Conservation (phyloP, 2,329 filamentous ascomycete species). For the Rhynchosporium graminicola region DNA sequence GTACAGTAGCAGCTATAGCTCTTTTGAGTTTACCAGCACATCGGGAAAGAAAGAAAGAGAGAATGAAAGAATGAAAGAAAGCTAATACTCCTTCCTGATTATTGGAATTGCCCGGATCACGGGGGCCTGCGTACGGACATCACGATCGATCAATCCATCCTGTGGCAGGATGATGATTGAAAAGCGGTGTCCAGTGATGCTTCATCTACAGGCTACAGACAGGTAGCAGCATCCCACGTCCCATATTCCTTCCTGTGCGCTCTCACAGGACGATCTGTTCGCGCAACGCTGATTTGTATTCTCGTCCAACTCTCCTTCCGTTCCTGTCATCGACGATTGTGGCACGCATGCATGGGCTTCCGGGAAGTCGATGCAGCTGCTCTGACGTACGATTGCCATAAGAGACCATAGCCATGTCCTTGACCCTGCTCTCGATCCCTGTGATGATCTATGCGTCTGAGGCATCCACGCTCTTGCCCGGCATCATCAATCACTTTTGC, state of each 20-base stretch:
- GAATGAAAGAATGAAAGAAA: background rate
- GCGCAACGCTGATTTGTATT: background rate
- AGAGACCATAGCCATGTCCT: no score
- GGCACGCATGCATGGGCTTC: background rate
- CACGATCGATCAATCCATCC: background rate
- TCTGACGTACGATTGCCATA: constrained; percentile 5
- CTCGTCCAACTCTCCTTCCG: background rate
- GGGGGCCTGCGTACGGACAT: background rate
- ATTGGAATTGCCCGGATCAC: constrained; percentile 7
- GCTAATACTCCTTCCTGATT: background rate
- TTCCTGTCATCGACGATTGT: background rate
- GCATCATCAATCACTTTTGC: background rate
- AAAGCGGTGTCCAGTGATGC: background rate
- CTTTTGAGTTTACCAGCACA: background rate
- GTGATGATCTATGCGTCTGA: constrained; percentile 7
- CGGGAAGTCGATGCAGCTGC: constrained; percentile 1
- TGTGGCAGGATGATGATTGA: background rate
- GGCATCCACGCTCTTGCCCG: constrained; percentile 7
- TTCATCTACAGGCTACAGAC: background rate
- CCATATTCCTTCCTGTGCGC: no score
- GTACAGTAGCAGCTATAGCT: background rate
- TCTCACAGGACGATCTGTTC: no score
- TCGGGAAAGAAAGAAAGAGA: no score
- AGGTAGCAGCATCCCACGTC: no score
- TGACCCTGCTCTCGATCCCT: background rate